Evolutionary conservation across 805 yeast genomes (phyloP).

Genomic region (Isabelozyma pseudorhagii): DNA sequence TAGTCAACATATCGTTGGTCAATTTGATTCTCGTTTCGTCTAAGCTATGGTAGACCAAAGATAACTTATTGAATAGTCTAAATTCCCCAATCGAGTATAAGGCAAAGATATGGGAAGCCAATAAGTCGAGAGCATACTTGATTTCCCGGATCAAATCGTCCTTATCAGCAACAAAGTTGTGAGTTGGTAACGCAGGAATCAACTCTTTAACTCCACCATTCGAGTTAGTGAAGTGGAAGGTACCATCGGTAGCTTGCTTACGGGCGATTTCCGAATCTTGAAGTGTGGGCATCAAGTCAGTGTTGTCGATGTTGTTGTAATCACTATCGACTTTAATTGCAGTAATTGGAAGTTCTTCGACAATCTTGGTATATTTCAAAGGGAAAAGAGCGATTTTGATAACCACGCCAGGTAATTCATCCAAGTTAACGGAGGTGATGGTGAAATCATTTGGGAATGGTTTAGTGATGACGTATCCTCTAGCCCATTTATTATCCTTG

Average conservation of each 20-base stretch:
- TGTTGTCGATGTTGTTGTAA: conserved; percentile 24
- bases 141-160: conserved; percentile 50
- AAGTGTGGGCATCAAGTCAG: conserved; percentile 27
- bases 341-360: conserved; percentile 41
- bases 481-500: conserved; percentile 63
- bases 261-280: conserved; percentile 27
- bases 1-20: conserved; percentile 48
- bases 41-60: conserved; percentile 50
- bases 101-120: conserved; percentile 64
- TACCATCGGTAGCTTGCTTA: conserved; percentile 19
- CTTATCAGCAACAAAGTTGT: conserved; percentile 28
- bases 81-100: conserved; percentile 71
- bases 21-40: conserved; percentile 58
- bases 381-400: conserved; percentile 62
- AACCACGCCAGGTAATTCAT: conserved; percentile 57
- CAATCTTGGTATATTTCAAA: conserved; percentile 45
- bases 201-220: neutral
- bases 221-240: conserved; percentile 3
- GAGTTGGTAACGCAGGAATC: conserved; percentile 55
- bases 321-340: conserved; percentile 21
- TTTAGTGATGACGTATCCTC: conserved; percentile 69
- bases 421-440: conserved; percentile 57
- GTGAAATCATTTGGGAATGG: conserved; percentile 71
- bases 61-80: conserved; percentile 55
- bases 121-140: conserved; percentile 51